These are phyloP conservation scores for Verticillium nonalfalfae DNA, from an alignment of 2,329 filamentous ascomycete species.

Conservation along the genomic window DNA sequence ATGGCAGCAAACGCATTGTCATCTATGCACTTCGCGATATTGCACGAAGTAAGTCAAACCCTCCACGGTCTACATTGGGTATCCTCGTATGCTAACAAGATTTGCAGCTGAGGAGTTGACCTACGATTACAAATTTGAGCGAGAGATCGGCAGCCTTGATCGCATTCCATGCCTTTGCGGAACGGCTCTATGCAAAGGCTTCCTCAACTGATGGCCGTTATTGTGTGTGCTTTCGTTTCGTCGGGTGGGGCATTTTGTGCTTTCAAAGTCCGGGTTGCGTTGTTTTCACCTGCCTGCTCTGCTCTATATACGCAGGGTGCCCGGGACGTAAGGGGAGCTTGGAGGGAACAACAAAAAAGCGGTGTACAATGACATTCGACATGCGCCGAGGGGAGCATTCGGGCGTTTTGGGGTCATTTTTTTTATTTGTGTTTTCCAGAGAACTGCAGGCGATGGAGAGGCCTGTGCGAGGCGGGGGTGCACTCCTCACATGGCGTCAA, in stretches of 20 bases:
- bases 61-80: not conserved
- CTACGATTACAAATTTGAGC: constrained; percentile 99
- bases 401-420: not conserved
- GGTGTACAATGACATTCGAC: not conserved
- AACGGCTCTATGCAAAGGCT: constrained; percentile 94
- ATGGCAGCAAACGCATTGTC: constrained; percentile 96
- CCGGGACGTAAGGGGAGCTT: not conserved
- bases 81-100: constrained; percentile 14
- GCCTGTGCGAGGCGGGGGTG: not conserved
- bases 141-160: constrained; percentile 89
- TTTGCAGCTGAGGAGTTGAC: constrained; percentile 89
- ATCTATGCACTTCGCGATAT: constrained; percentile 98
- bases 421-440: not conserved
- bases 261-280: not conserved
- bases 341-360: not conserved
- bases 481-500: not conserved
- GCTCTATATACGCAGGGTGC: not conserved
- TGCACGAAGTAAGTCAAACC: constrained; percentile 67
- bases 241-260: not conserved
- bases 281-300: not conserved
- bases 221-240: not conserved
- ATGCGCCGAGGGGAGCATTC: not conserved
- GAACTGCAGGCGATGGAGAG: not conserved
- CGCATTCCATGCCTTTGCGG: constrained; percentile 97
- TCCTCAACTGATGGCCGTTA: constrained; percentile 71